Base-by-base conservation (phyloP, 1,284 basidiomycete species). In the Amylostereum chailletii region DNA sequence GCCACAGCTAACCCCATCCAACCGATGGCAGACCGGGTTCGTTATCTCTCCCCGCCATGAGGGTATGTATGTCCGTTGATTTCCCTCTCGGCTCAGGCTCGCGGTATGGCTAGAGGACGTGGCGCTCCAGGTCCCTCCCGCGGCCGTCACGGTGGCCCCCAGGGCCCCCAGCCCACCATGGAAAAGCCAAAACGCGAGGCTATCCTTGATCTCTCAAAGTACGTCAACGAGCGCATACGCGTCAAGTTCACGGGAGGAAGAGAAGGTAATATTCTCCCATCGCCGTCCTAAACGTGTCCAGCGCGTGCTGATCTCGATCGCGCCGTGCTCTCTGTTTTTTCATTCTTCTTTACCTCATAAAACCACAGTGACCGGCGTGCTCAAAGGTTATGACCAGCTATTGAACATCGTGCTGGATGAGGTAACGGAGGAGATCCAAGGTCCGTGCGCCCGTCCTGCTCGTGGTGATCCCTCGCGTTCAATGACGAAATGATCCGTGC, bases 241-340 rank as follows among this genome's bases (percentile, higher is more conserved):
- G 94, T 99, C 63, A 98, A 97, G 70, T 98, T 99, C 63, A 91
- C 91, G 30, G 95, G 95, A 43, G 95, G 95, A 30, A 75, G 95
- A 32, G 92, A 98, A 79, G 94, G 94, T 92, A 56, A 45, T 74
- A 65, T 5, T 29, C 2, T 40, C 19, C 10, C 19, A 26, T 34
- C 34, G 31, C 34, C 19, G 44, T 32, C 19, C 50, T 33, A 9
- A 33, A 10, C 47, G 30, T 42, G 2, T 7, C 34, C 44, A 19
- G 19, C 19, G 19, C 19, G 19, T 19, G 19, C 19, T 19, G 19
- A 19, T 19, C 19, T 19, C 19, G 19, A 19, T 19, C 19, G 36
- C 36, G 36, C 53, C 57, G 31, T 53, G 48, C 34, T 40, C 47
- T 11, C 48, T 36, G 19, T 51, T 33, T 36, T 42, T 45, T 41